A percentile compares a stretch with the other conserved stretches of the same genome.
phyloP scores from a whole-genome alignment of 169 alveolate genomes.

The Plasmodium gaboni region DNA sequence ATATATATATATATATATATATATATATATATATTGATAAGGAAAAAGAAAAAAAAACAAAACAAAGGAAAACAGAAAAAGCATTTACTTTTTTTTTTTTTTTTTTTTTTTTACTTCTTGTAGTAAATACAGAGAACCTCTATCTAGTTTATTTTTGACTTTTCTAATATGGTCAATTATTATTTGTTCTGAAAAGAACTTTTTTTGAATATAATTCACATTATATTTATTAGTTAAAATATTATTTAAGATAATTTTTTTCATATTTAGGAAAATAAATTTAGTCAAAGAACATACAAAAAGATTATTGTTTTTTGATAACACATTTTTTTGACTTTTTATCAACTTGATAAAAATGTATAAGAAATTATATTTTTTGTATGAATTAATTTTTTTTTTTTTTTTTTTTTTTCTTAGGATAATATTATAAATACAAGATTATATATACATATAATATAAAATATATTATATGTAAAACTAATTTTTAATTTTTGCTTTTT shows the following conservation, averaged over 20 bases:
- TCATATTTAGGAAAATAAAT: conserved; percentile 39
- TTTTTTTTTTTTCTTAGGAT: background rate
- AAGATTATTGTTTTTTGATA: too few species aligned
- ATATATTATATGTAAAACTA: too few species aligned
- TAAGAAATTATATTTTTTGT: conserved; percentile 7
- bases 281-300: conserved; percentile 12
- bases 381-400: conserved; percentile 53
- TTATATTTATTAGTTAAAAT: conserved; percentile 6
- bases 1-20: background rate
- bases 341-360: too few species aligned
- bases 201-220: conserved; percentile 13
- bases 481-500: background rate
- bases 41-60: background rate
- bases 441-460: too few species aligned
- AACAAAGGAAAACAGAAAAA: background rate
- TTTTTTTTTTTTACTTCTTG: conserved; percentile 37
- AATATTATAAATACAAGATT: too few species aligned
- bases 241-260: background rate
- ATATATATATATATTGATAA: background rate
- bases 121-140: conserved; percentile 65
- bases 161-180: conserved; percentile 52
- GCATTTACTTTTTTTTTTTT: too few species aligned
- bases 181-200: conserved; percentile 39
- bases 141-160: conserved; percentile 64
- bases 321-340: too few species aligned